A percentile compares a stretch with the other conserved stretches of the same genome.
Conservation (phyloP, 305 asterid genomes). For the Fraxinus xanthoxyloides region DNA sequence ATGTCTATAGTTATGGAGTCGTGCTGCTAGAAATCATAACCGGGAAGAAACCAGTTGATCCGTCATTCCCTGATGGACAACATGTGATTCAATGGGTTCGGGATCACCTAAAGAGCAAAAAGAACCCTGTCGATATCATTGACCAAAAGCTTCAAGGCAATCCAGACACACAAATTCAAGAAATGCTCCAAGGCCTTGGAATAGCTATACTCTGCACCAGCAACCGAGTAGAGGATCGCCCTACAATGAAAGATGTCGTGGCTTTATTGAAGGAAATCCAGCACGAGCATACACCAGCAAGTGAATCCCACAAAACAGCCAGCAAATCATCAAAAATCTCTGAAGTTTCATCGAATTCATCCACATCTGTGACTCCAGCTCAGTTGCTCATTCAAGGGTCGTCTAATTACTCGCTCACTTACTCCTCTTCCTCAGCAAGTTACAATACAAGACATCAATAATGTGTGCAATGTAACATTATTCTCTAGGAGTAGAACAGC, state of each 20-base stretch:
- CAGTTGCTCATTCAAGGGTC: conserved; percentile 67
- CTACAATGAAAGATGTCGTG: conserved; percentile 87
- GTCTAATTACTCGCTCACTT: conserved; percentile 53
- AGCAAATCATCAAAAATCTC: conserved; percentile 24
- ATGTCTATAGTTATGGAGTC: conserved; percentile 83
- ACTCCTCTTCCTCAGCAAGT: conserved; percentile 65
- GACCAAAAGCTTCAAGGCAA: conserved; percentile 78
- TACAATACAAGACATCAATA: conserved; percentile 38
- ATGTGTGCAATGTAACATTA: conserved; percentile 22
- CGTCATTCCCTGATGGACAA: conserved; percentile 70
- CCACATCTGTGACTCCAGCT: conserved; percentile 62
- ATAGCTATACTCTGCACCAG: conserved; percentile 82
- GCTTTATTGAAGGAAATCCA: conserved; percentile 74
- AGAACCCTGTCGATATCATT: conserved; percentile 60
- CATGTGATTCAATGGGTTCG: conserved; percentile 86
- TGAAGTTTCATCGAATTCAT: conserved; percentile 34
- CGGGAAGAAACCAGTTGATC: conserved; percentile 77
- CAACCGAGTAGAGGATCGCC: conserved; percentile 72
- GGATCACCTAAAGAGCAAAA: conserved; percentile 59
- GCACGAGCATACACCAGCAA: conserved; percentile 50
- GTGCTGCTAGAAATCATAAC: conserved; percentile 80
- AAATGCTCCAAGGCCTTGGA: conserved; percentile 89
- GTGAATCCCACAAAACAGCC: conserved; percentile 48
- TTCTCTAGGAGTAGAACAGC: conserved; percentile 32
- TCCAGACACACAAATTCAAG: conserved; percentile 79